Evolutionary conservation across 805 yeast genomes (phyloP), one percentile per base, ranked within the genome.

Genomic region (Cyberlindnera xishuangbannaensis): DNA sequence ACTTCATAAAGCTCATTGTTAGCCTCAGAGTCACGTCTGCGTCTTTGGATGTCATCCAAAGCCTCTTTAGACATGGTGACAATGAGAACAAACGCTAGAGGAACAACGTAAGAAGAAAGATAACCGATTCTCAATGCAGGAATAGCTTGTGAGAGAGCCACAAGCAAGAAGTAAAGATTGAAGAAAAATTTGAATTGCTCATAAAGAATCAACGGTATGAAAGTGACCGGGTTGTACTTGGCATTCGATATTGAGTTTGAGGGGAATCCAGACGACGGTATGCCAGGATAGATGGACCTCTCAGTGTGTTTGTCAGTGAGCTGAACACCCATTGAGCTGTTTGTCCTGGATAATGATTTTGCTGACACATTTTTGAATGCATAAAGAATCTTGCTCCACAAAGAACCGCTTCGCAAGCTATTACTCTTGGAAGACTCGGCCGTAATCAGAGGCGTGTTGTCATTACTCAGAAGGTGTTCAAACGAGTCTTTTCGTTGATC

Each of bases 41-140:
- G 71, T 53, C 99, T 76, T 38, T 81, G 83, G 8, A 90, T 71
- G 59, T 92, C 99, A 60, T 92, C 99, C 46, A 83, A 68, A 0
- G 97, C 97, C 56, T 92, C 99, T 56, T 92, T 92, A 46, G 80
- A 64, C 95, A 94, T 88, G 2, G 98, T 94, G 6, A 92, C 95
- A 0, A 83, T 65, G 25, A 92, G 63, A 12, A 92, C 98, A 65
- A 92, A 92, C 2, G 84, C 96, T 36, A 92, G 69, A 1, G 99
- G 99, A 8, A 88, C 96, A 15, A 94, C 71, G 55, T 92, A 92
- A 2, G 96, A 83, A 2, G 95, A 83, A 23, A 92, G 64, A 53
- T 90, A 92, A 10, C 99, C 99, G 22, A 92, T 92, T 46, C 97
- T 69, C 33, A 92, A 67, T 7, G 78, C 84, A 2, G 97, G 97